Conservation (phyloP, 148 eudicot species). For the Silene latifolia region DNA sequence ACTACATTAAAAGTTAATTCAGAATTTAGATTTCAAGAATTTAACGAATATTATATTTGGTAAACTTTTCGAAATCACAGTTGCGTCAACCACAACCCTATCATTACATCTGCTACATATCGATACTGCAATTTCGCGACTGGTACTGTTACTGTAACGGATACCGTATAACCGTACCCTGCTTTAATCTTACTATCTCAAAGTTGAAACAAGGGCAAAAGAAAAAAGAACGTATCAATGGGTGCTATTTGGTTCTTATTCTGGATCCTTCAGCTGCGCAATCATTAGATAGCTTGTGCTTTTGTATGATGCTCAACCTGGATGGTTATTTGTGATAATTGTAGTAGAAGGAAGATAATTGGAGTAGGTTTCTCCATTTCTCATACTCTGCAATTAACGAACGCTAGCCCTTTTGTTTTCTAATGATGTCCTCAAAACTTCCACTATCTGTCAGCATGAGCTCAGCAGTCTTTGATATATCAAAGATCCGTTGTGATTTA, state of each 20-base stretch:
- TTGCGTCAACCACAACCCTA: neutral
- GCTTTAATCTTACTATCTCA: neutral
- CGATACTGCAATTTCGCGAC: neutral
- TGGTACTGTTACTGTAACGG: neutral
- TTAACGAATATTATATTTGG: neutral
- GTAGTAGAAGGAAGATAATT: neutral
- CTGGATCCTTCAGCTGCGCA: conserved; percentile 1
- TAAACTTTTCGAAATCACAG: neutral
- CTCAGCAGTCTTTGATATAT: conserved; percentile 17
- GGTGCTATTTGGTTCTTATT: conserved; percentile 6
- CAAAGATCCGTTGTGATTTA: conserved; percentile 15
- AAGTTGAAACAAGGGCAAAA: neutral
- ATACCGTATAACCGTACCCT: neutral
- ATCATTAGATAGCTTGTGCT: neutral
- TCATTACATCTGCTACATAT: neutral
- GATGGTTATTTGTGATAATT: neutral
- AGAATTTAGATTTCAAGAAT: neutral
- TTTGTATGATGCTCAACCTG: neutral
- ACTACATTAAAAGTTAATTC: neutral
- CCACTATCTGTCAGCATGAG: conserved; percentile 10
- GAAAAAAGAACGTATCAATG: neutral
- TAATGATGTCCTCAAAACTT: neutral
- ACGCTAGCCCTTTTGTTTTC: conserved; percentile 8
- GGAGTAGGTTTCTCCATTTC: neutral
- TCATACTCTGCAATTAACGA: neutral